Conservation (phyloP, 2,329 filamentous ascomycete genomes). For the Diplodia sapinea region DNA sequence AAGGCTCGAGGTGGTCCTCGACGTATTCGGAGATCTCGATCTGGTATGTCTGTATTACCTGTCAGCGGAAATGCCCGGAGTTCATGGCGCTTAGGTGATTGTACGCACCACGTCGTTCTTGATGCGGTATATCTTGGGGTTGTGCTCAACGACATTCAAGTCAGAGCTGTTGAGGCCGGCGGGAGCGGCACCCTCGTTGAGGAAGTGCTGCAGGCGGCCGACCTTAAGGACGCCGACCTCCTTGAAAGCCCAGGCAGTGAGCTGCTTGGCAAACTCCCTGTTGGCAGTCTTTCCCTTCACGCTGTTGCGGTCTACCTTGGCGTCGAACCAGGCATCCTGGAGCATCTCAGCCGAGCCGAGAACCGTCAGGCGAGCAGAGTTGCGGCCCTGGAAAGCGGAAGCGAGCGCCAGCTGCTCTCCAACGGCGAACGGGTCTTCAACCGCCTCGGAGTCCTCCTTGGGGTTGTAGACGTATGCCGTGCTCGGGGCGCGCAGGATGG, state of each 20-base stretch:
- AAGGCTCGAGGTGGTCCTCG: conserved; percentile 76
- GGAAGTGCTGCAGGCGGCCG: conserved; percentile 79
- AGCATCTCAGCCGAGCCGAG: conserved; percentile 87
- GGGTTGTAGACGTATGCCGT: conserved; percentile 95
- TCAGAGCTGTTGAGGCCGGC: conserved; percentile 44
- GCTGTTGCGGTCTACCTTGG: conserved; percentile 68
- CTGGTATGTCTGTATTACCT: conserved; percentile 69
- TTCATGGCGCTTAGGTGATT: not conserved
- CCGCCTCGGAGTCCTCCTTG: conserved; percentile 75
- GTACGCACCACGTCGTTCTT: conserved; percentile 95
- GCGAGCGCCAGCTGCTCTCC: conserved; percentile 84
- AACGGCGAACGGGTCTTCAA: conserved; percentile 84
- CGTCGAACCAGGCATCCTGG: conserved; percentile 86
- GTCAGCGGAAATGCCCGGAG: conserved; percentile 37
- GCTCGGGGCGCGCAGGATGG: conserved; percentile 79
- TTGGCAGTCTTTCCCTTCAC: conserved; percentile 74
- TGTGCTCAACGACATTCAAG: conserved; percentile 57
- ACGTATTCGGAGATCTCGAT: conserved; percentile 89
- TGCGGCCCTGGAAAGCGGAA: conserved; percentile 87
- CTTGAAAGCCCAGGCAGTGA: conserved; percentile 96
- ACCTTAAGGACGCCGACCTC: conserved; percentile 89
- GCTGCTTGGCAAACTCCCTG: conserved; percentile 79
- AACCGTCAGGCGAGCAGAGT: conserved; percentile 87
- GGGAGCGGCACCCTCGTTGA: conserved; percentile 55
- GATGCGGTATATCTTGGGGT: conserved; percentile 89